Evolutionary conservation across 257 asterid genomes (phyloP).

Genomic region (Eustoma russellianum): DNA sequence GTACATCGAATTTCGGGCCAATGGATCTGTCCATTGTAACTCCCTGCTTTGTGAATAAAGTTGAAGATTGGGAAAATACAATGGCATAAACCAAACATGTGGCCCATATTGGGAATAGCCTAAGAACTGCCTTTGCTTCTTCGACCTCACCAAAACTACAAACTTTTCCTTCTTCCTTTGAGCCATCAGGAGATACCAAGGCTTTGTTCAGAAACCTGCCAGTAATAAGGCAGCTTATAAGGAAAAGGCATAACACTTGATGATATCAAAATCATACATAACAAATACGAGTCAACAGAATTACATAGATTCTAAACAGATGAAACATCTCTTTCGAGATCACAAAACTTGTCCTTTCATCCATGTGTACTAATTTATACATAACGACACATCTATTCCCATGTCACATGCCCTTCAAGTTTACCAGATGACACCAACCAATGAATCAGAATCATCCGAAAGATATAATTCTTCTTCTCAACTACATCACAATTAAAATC

Average conservation of each 20-base stretch:
- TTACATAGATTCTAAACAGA: too few species aligned
- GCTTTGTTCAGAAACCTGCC: conserved; percentile 52
- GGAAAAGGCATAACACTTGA: not conserved
- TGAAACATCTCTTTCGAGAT: too few species aligned
- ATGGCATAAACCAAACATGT: conserved; percentile 48
- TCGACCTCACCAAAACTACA: conserved; percentile 28
- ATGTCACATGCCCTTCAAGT: too few species aligned
- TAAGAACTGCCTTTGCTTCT: conserved; percentile 39
- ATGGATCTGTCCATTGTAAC: conserved; percentile 59
- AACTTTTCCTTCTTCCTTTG: conserved; percentile 20
- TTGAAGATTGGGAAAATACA: conserved; percentile 46
- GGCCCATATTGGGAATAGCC: conserved; percentile 50
- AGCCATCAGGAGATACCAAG: conserved; percentile 28
- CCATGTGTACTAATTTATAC: too few species aligned
- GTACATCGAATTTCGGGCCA: conserved; percentile 28
- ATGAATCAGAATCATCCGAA: too few species aligned
- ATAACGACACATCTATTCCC: too few species aligned
- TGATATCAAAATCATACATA: not conserved
- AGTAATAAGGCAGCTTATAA: not conserved
- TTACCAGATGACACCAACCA: too few species aligned
- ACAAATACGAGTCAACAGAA: too few species aligned
- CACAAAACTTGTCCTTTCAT: too few species aligned
- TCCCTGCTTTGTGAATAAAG: conserved; percentile 67
- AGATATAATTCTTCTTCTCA: too few species aligned
- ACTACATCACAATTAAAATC: too few species aligned